Percentiles rank a stretch among this genome's conserved stretches.
Evolutionary conservation across 108 stramenopile genomes (phyloP).

Genomic region (Pseudonitzschia multiseries): DNA sequence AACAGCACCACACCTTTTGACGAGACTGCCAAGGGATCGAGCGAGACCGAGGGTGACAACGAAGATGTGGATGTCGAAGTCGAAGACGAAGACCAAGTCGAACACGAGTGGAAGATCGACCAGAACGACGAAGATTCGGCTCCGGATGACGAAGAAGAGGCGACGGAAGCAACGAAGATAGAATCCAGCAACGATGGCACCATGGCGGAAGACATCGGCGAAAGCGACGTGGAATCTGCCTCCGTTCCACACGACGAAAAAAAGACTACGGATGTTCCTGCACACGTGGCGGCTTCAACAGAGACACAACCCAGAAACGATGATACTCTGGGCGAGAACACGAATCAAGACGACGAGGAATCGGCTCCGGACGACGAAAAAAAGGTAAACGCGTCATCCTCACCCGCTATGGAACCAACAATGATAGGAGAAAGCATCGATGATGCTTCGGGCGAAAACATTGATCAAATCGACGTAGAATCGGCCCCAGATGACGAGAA

Average conservation of each 20-base stretch:
- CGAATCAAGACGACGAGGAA: background rate
- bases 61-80: background rate
- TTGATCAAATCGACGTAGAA: too few species aligned
- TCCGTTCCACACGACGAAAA: background rate
- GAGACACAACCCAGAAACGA: too few species aligned
- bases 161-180: background rate
- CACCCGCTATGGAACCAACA: background rate
- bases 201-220: too few species aligned
- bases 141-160: background rate
- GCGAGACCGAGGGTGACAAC: background rate
- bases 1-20: background rate
- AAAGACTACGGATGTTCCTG: background rate
- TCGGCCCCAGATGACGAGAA: too few species aligned
- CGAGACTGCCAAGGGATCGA: background rate
- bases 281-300: too few species aligned
- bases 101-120: background rate
- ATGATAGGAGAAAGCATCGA: background rate
- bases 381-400: conserved; percentile 13
- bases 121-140: background rate
- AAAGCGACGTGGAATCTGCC: too few species aligned
- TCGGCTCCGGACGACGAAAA: conserved; percentile 14
- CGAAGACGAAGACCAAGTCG: too few species aligned
- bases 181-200: conserved; percentile 2
- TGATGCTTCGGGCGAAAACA: background rate
- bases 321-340: too few species aligned